phyloP scores from a whole-genome alignment of 768 basidiomycete species.

The Rhizopogon vulgaris region DNA sequence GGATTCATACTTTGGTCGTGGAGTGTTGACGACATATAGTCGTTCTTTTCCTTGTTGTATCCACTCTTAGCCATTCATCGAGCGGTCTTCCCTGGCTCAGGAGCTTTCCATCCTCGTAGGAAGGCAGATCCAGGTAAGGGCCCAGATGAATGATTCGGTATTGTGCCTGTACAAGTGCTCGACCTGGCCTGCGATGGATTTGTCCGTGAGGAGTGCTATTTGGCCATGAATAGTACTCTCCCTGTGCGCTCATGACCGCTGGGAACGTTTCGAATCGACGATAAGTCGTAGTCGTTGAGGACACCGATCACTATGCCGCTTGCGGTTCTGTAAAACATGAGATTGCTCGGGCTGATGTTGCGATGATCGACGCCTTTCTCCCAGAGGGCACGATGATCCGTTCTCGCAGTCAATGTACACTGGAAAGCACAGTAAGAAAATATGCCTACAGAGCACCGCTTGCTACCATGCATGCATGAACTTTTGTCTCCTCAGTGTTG shows the following conservation, averaged over 20 bases:
- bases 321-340: too few relatives aligned
- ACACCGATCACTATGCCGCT: constrained; percentile 8
- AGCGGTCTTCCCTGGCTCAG: neutral
- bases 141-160: constrained; percentile 3
- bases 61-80: neutral
- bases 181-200: constrained; percentile 4
- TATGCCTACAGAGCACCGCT: too few relatives aligned
- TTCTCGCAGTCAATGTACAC: too few relatives aligned
- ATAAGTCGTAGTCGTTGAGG: constrained; percentile 26
- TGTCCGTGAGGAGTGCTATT: constrained; percentile 17
- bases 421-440: too few relatives aligned
- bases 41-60: neutral
- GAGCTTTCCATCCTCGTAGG: neutral
- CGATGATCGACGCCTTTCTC: too few relatives aligned
- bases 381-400: too few relatives aligned
- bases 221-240: constrained; percentile 28
- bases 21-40: neutral
- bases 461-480: too few relatives aligned
- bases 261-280: constrained; percentile 1
- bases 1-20: neutral
- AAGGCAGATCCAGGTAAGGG: neutral
- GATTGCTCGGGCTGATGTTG: too few relatives aligned
- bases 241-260: constrained; percentile 15
- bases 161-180: neutral
- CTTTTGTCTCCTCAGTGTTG: too few relatives aligned